Evolutionary conservation across 2,329 filamentous ascomycete genomes (phyloP).

Genomic region (Fusarium stilboides): DNA sequence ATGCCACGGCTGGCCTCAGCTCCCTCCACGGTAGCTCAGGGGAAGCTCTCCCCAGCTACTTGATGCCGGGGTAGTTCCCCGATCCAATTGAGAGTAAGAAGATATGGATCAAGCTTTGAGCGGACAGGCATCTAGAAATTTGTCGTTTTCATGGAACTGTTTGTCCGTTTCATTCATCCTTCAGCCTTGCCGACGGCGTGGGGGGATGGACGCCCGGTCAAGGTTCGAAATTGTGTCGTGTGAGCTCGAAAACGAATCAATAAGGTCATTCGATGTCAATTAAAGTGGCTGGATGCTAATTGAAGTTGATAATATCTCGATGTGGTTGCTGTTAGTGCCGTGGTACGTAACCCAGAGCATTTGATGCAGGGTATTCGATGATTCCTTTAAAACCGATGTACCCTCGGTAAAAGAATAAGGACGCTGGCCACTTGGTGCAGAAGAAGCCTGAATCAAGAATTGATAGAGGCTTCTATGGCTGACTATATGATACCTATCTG

Average conservation of each 20-base stretch:
- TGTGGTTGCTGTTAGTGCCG: neutral
- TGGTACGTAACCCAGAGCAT: neutral
- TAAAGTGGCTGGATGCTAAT: neutral
- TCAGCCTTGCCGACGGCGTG: slow-evolving; percentile 34
- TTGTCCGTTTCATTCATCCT: slow-evolving; percentile 5
- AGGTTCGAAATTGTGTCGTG: neutral
- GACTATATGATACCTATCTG: neutral
- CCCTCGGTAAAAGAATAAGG: too few relatives aligned
- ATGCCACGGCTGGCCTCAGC: slow-evolving; percentile 28
- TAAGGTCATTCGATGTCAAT: neutral
- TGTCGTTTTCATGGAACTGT: slow-evolving; percentile 2
- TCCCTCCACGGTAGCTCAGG: slow-evolving; percentile 37
- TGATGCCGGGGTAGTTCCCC: slow-evolving; percentile 30
- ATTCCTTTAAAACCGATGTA: neutral
- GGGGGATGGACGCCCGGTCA: neutral
- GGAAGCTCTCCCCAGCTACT: slow-evolving; percentile 32
- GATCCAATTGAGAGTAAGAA: slow-evolving; percentile 28
- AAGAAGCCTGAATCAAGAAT: neutral
- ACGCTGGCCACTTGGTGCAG: too few relatives aligned
- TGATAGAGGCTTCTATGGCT: neutral
- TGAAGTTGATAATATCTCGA: neutral
- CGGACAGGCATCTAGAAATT: slow-evolving; percentile 24
- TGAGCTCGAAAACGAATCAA: neutral
- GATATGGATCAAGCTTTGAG: slow-evolving; percentile 15
- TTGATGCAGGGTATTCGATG: neutral